Percentiles rank a stretch among this genome's conserved stretches.
Conservation (phyloP, 2,329 filamentous ascomycete genomes). For the Pleurostoma richardsiae region DNA sequence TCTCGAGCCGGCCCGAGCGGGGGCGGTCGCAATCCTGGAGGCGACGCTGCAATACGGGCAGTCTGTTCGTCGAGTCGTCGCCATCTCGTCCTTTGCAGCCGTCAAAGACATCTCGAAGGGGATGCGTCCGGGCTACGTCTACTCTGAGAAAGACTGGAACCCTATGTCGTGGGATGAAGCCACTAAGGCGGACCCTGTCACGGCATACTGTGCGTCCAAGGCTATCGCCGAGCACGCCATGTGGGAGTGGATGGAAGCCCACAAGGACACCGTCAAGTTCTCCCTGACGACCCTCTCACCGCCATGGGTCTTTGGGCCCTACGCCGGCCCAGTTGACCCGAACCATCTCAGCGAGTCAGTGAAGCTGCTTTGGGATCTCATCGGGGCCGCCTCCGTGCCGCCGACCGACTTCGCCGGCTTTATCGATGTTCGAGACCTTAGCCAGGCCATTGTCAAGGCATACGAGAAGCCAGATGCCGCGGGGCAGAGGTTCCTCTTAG, state of each 20-base stretch:
- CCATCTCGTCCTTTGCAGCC: neutral
- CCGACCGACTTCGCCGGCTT: constrained; percentile 5
- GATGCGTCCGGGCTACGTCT: neutral
- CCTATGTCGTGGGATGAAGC: neutral
- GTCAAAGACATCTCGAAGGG: neutral
- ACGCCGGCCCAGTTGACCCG: neutral
- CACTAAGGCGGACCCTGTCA: neutral
- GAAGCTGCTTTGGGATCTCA: constrained; percentile 8
- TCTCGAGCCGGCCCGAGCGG: neutral
- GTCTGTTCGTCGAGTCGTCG: neutral
- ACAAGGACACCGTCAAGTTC: constrained; percentile 8
- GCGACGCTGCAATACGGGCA: neutral
- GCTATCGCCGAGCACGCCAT: constrained; percentile 6
- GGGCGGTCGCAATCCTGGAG: neutral
- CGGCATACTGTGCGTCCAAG: constrained; percentile 1
- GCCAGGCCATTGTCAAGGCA: neutral
- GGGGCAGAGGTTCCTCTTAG: constrained; percentile 10
- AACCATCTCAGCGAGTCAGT: constrained; percentile 1
- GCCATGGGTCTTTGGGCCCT: constrained; percentile 7
- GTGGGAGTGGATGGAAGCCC: constrained; percentile 4
- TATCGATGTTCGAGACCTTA: constrained; percentile 9
- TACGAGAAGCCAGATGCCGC: constrained; percentile 2
- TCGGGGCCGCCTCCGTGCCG: constrained; percentile 3
- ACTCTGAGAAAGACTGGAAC: neutral
- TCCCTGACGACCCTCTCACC: constrained; percentile 6